Percentiles rank a stretch among this genome's conserved stretches.
Conservation (phyloP, 2,329 filamentous ascomycete genomes). For the Aureobasidium sp. region DNA sequence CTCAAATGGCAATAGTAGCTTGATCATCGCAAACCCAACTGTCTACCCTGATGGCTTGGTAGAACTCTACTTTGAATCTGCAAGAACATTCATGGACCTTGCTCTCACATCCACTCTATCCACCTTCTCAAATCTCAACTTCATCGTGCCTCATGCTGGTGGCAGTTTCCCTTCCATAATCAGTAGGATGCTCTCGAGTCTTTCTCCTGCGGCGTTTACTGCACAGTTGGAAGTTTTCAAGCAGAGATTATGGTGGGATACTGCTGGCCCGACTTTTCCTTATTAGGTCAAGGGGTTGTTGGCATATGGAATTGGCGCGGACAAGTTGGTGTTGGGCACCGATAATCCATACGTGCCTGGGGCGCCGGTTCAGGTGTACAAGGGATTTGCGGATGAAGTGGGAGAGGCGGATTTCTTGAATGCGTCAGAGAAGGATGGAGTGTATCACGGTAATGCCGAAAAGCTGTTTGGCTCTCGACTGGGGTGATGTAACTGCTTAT, state of each 20-base stretch:
- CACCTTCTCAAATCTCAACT: constrained; percentile 37
- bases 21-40: constrained; percentile 16
- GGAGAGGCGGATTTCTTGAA: not conserved
- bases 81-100: constrained; percentile 40
- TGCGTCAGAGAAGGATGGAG: not conserved
- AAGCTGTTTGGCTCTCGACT: not conserved
- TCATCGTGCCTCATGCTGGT: constrained; percentile 42
- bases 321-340: not conserved
- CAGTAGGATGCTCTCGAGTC: constrained; percentile 32
- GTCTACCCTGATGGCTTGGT: constrained; percentile 37
- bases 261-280: not conserved
- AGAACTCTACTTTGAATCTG: constrained; percentile 48
- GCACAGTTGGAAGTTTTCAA: constrained; percentile 12
- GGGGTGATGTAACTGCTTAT: not conserved
- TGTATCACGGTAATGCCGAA: not conserved
- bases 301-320: not conserved
- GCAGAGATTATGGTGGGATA: not conserved
- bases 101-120: constrained; percentile 40
- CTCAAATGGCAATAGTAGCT: not conserved
- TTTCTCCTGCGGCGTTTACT: constrained; percentile 28
- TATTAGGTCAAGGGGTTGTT: not conserved
- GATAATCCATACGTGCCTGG: not conserved
- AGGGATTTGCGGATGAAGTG: not conserved
- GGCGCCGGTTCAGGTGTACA: not conserved
- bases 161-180: constrained; percentile 33